These are phyloP conservation scores for Cymbidium sinense DNA, from an alignment of 106 monocot species.

Conservation along the genomic window DNA sequence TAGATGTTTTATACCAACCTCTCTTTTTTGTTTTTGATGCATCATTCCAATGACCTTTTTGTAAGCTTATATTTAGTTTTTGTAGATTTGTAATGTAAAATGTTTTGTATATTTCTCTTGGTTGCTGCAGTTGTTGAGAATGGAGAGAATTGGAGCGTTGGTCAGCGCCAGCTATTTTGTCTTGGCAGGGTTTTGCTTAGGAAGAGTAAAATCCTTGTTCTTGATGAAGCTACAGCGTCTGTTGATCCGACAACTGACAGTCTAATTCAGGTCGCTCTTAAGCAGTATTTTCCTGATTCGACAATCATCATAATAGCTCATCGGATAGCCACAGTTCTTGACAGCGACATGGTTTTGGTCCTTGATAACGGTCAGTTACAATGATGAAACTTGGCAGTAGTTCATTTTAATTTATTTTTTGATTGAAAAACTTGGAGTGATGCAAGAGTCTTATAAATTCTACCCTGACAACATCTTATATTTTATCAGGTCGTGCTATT, in stretches of 20 bases:
- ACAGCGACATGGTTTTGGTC: conserved; percentile 15
- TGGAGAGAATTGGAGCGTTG: conserved; percentile 32
- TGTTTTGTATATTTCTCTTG: background rate
- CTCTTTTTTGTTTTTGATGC: no score
- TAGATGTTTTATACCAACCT: no score
- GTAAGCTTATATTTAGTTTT: no score
- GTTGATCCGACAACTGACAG: conserved; percentile 13
- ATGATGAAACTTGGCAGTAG: no score
- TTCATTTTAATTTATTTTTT: no score
- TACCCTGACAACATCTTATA: background rate
- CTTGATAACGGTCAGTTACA: conserved; percentile 12
- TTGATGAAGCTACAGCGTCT: conserved; percentile 25
- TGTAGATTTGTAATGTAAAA: no score
- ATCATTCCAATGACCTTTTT: no score
- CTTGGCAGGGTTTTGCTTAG: conserved; percentile 22
- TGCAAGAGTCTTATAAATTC: no score
- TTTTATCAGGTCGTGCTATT: background rate
- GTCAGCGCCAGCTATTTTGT: conserved; percentile 28
- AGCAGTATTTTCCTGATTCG: background rate
- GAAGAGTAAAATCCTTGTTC: conserved; percentile 17
- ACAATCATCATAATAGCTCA: conserved; percentile 15
- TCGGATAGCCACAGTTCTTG: conserved; percentile 14
- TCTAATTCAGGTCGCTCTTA: conserved; percentile 8
- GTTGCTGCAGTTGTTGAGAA: conserved; percentile 18
- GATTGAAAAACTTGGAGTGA: no score